phyloP scores from a whole-genome alignment of 768 basidiomycete genomes.

The Ramaria sp. region DNA sequence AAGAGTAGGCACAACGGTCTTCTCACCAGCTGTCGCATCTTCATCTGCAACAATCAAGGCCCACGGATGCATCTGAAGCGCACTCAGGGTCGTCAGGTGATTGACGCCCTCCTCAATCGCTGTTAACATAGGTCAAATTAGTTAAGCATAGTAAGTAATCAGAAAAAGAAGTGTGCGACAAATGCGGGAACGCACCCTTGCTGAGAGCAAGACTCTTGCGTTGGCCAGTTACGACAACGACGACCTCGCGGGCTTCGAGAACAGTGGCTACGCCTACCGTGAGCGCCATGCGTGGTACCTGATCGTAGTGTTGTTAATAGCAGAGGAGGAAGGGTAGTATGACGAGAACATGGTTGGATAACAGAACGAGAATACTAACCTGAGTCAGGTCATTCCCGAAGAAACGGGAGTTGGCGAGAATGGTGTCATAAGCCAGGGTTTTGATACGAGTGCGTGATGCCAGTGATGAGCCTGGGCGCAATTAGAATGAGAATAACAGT shows the following conservation, averaged over 20 bases:
- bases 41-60: constrained; percentile 84
- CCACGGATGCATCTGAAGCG: constrained; percentile 81
- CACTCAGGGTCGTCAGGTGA: constrained; percentile 78
- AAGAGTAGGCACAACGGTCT: too few species aligned
- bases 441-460: constrained; percentile 83
- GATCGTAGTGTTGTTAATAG: not conserved
- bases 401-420: constrained; percentile 90
- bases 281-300: constrained; percentile 66
- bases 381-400: constrained; percentile 63
- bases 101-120: constrained; percentile 76
- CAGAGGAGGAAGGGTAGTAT: not conserved
- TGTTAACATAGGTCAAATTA: not conserved
- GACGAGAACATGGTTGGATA: too few species aligned
- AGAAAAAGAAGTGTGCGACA: not conserved
- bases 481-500: not conserved
- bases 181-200: constrained; percentile 44
- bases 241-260: constrained; percentile 73
- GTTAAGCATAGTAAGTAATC: too few species aligned
- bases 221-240: constrained; percentile 78
- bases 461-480: constrained; percentile 59
- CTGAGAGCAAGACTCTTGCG: constrained; percentile 77
- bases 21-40: constrained; percentile 59
- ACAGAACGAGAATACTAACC: constrained; percentile 9
- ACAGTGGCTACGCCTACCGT: constrained; percentile 87
- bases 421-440: constrained; percentile 86